phyloP scores from a whole-genome alignment of 805 yeast genomes.

The Yamadazyma endophytica region DNA sequence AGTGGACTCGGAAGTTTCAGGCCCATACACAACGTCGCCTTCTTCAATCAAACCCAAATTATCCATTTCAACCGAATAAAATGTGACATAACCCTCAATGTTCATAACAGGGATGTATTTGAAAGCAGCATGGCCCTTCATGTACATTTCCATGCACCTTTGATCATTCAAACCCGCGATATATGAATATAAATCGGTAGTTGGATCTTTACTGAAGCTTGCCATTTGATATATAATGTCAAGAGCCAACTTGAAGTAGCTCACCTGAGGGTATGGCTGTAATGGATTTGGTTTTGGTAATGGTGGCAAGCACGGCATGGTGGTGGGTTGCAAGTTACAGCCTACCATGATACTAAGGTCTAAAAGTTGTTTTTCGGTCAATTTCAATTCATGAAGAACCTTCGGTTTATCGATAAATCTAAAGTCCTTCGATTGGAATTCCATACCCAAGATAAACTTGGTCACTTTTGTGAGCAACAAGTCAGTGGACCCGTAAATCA shows the following conservation, averaged over 20 bases:
- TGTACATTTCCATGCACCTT: slow-evolving; percentile 46
- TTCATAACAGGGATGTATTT: slow-evolving; percentile 73
- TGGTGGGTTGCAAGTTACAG: slow-evolving; percentile 64
- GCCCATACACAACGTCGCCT: slow-evolving; percentile 9
- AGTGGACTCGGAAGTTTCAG: slow-evolving; percentile 4
- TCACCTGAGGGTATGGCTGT: slow-evolving; percentile 37
- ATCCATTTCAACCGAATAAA: slow-evolving; percentile 42
- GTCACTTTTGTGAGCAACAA: slow-evolving; percentile 62
- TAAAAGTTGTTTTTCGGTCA: slow-evolving; percentile 62
- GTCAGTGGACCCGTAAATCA: slow-evolving; percentile 83
- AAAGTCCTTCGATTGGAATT: slow-evolving; percentile 60
- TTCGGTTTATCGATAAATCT: slow-evolving; percentile 57
- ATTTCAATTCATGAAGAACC: slow-evolving; percentile 56
- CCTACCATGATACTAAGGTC: slow-evolving; percentile 81
- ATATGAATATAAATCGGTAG: slow-evolving; percentile 38
- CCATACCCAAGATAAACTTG: slow-evolving; percentile 69
- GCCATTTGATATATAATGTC: slow-evolving; percentile 34
- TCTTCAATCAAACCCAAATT: slow-evolving; percentile 23
- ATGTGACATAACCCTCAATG: slow-evolving; percentile 63
- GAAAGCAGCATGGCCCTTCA: slow-evolving; percentile 65
- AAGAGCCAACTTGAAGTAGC: slow-evolving; percentile 36
- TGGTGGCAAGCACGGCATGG: slow-evolving; percentile 52
- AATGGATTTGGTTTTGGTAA: slow-evolving; percentile 36
- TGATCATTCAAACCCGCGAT: slow-evolving; percentile 45
- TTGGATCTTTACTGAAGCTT: slow-evolving; percentile 18